Conservation (phyloP, 2,329 filamentous ascomycete species). For the Alternaria postmessia region DNA sequence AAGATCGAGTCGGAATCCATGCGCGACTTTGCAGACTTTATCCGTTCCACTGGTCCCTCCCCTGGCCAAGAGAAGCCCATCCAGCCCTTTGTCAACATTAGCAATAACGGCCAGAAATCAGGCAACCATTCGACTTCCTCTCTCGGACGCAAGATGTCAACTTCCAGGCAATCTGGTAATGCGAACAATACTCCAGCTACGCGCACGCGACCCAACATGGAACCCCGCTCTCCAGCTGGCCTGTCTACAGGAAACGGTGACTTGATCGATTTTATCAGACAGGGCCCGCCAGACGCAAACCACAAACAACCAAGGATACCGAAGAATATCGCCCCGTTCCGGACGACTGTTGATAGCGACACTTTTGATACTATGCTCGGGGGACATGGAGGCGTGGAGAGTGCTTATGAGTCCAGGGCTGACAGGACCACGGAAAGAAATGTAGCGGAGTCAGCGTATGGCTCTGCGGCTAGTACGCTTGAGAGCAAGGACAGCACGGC, state of each 20-base stretch:
- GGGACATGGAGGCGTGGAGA: constrained; percentile 43
- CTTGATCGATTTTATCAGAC: constrained; percentile 92
- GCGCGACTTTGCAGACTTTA: constrained; percentile 87
- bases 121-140: constrained; percentile 35
- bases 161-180: constrained; percentile 25
- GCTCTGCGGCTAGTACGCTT: constrained; percentile 47
- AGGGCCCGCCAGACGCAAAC: constrained; percentile 73
- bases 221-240: constrained; percentile 72
- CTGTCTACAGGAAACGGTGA: constrained; percentile 77
- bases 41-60: constrained; percentile 77
- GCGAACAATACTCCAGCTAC: constrained; percentile 21
- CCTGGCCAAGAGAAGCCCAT: constrained; percentile 42
- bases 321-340: constrained; percentile 83
- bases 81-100: constrained; percentile 45
- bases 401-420: constrained; percentile 24
- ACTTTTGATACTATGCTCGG: constrained; percentile 63
- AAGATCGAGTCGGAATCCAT: constrained; percentile 74
- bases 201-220: constrained; percentile 45
- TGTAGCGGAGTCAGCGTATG: constrained; percentile 12
- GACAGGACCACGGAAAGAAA: background rate
- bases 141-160: constrained; percentile 41
- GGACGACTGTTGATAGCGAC: constrained; percentile 85
- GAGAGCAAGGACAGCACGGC: constrained; percentile 57
- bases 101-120: constrained; percentile 25
- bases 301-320: constrained; percentile 76